A percentile compares a stretch with the other conserved stretches of the same genome.
Conservation (phyloP, 2,329 filamentous ascomycete species). For the Acephala macrosclerotiorum region DNA sequence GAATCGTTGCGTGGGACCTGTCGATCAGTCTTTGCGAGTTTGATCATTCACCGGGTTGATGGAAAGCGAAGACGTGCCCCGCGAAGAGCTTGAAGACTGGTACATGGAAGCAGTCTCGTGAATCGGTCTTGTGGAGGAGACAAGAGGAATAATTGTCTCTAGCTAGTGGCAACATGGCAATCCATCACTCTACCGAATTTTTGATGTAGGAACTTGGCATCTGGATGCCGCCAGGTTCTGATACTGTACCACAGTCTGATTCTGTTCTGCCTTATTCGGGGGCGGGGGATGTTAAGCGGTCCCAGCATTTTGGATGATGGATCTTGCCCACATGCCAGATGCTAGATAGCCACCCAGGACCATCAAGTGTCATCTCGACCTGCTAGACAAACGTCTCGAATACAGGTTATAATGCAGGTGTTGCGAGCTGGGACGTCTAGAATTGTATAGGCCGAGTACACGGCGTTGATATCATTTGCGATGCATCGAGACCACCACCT, state of each 20-base stretch:
- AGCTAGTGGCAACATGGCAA: background rate
- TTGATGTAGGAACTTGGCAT: background rate
- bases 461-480: background rate
- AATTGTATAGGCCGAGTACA: background rate
- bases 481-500: constrained; percentile 2
- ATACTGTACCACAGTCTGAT: background rate
- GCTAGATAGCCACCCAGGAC: background rate
- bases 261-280: background rate
- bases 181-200: background rate
- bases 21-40: constrained; percentile 14
- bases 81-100: background rate
- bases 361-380: constrained; percentile 3
- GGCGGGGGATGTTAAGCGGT: background rate
- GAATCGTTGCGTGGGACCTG: constrained; percentile 18
- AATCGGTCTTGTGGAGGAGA: background rate
- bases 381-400: constrained; percentile 3
- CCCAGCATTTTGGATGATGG: constrained; percentile 10
- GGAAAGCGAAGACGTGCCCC: background rate
- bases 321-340: constrained; percentile 10
- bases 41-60: constrained; percentile 11
- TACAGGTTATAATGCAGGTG: constrained; percentile 2
- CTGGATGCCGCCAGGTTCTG: background rate
- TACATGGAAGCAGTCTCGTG: constrained; percentile 1
- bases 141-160: background rate
- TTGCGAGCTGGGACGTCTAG: constrained; percentile 10